These are phyloP conservation scores for Fusarium denticulatum DNA, from an alignment of 2,329 filamentous ascomycete genomes.

Conservation along the genomic window DNA sequence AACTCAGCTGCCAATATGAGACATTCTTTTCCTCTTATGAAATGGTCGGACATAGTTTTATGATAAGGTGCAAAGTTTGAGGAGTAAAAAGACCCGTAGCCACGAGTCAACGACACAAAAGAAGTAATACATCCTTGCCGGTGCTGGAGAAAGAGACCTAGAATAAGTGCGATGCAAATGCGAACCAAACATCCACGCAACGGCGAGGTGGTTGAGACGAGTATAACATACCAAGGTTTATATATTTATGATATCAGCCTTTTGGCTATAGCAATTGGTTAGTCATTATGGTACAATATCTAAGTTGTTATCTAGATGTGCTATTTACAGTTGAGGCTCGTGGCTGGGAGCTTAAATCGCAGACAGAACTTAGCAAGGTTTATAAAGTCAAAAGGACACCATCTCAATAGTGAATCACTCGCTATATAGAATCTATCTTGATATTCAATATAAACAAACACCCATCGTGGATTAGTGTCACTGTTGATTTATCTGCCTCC, in stretches of 20 bases:
- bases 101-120: not conserved
- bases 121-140: not conserved
- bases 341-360: too few species aligned
- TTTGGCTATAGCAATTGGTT: too few species aligned
- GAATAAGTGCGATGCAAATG: fast-evolving
- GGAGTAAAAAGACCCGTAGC: not conserved
- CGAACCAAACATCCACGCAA: not conserved
- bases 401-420: too few species aligned
- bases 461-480: fast-evolving
- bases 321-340: too few species aligned
- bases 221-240: fast-evolving
- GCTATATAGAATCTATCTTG: fast-evolving
- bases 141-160: not conserved
- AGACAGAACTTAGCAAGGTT: too few species aligned
- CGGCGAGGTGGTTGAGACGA: fast-evolving
- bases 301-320: too few species aligned
- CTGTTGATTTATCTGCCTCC: fast-evolving
- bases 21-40: not conserved
- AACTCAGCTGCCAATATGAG: not conserved
- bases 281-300: too few species aligned
- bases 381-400: too few species aligned
- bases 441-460: not conserved
- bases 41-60: not conserved
- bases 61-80: not conserved
- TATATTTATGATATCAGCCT: too few species aligned